These are phyloP conservation scores for Periconia macrospinosa DNA, from an alignment of 2,329 filamentous ascomycete genomes.

Conservation along the genomic window DNA sequence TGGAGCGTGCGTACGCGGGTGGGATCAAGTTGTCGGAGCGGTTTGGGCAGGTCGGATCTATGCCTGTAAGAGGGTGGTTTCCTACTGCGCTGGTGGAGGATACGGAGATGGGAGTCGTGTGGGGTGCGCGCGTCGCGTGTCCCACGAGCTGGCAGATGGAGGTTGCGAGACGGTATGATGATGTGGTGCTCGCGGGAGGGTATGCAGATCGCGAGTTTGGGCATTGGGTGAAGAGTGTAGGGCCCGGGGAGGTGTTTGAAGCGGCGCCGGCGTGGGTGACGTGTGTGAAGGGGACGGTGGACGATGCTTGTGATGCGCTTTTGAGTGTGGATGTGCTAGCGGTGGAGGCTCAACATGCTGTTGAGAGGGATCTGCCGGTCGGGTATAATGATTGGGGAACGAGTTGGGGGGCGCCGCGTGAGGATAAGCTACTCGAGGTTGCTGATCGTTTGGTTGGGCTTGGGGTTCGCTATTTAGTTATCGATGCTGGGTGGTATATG, in stretches of 20 bases:
- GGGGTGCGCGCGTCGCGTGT: conserved; percentile 3
- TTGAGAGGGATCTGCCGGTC: conserved; percentile 3
- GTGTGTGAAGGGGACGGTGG: conserved; percentile 1
- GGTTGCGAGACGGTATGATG: conserved; percentile 4
- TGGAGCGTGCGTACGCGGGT: background rate
- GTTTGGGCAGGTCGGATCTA: background rate
- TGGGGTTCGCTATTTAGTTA: conserved; percentile 2
- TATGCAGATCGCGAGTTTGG: conserved; percentile 6
- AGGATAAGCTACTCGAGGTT: conserved; percentile 1
- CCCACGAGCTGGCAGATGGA: conserved; percentile 5
- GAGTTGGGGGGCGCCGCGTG: conserved; percentile 3
- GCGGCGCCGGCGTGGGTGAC: conserved; percentile 3
- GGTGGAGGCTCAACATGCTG: conserved; percentile 2
- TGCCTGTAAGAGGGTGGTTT: conserved; percentile 3
- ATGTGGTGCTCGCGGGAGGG: conserved; percentile 2
- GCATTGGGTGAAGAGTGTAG: conserved; percentile 4
- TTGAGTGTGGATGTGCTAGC: conserved; percentile 3
- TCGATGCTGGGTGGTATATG: conserved; percentile 6
- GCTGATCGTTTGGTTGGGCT: background rate
- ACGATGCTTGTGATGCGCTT: conserved; percentile 4
- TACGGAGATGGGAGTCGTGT: conserved; percentile 1
- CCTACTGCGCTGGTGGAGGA: conserved; percentile 3
- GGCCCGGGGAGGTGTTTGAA: background rate
- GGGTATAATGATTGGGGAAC: conserved; percentile 5
- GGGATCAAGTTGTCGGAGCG: background rate